phyloP scores from a whole-genome alignment of 495 filamentous ascomycete species.

The Pyrenula aspistea region DNA sequence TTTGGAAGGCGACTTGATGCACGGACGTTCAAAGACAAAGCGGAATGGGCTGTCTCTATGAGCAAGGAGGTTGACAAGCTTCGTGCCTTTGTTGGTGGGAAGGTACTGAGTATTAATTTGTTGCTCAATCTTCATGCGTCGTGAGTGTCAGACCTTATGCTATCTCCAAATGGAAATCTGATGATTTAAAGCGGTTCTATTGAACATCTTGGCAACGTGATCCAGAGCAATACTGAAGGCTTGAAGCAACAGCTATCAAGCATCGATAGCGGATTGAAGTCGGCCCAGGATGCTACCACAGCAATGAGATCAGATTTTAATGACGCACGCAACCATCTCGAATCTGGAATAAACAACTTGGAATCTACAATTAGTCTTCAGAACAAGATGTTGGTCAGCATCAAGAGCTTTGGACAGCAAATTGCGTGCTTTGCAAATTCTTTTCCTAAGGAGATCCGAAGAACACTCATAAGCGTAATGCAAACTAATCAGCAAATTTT shows the following conservation, averaged over 20 bases:
- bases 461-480: slow-evolving; percentile 5
- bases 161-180: not conserved
- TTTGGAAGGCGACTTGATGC: slow-evolving; percentile 1
- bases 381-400: not conserved
- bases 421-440: slow-evolving; percentile 4
- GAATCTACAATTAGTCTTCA: not conserved
- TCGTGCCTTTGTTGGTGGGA: slow-evolving; percentile 12
- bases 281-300: not conserved
- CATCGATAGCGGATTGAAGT: not conserved
- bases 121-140: slow-evolving; percentile 12
- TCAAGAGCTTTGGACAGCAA: slow-evolving; percentile 7
- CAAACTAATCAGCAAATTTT: slow-evolving; percentile 12
- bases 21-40: slow-evolving; percentile 8
- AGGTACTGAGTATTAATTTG: slow-evolving; percentile 15
- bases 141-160: slow-evolving; percentile 5
- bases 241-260: not conserved
- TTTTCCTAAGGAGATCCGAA: slow-evolving; percentile 10
- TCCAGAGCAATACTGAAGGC: not conserved
- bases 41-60: slow-evolving; percentile 16
- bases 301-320: not conserved
- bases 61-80: slow-evolving; percentile 15
- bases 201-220: not conserved
- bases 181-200: not conserved
- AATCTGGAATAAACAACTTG: not conserved
- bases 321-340: not conserved